Conservation (phyloP, 2,329 filamentous ascomycete species). For the Emergomyces orientalis region DNA sequence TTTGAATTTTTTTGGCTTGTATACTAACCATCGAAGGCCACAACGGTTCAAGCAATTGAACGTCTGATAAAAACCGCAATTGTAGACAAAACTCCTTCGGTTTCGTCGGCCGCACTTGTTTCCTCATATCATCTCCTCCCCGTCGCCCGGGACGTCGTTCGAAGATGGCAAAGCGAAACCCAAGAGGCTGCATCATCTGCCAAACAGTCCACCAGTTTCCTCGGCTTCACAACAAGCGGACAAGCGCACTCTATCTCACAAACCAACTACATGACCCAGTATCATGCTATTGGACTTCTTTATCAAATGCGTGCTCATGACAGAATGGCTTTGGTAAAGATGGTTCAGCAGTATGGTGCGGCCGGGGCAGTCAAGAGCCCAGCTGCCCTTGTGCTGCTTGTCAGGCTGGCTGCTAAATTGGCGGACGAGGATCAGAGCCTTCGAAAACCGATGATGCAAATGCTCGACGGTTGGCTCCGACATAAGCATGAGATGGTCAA, state of each 20-base stretch:
- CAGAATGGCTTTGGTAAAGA: conserved; percentile 97
- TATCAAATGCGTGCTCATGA: conserved; percentile 98
- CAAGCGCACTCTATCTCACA: conserved; percentile 63
- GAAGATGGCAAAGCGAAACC: conserved; percentile 96
- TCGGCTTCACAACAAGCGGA: conserved; percentile 78
- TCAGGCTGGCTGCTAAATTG: conserved; percentile 83
- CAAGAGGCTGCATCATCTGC: conserved; percentile 87
- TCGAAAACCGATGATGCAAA: conserved; percentile 91
- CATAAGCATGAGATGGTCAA: conserved; percentile 99
- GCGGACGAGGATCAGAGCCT: conserved; percentile 86
- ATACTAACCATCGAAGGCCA: conserved; percentile 51
- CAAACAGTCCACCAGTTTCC: conserved; percentile 82
- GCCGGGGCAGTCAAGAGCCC: conserved; percentile 91
- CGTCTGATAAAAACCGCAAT: conserved; percentile 98
- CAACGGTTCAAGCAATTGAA: conserved; percentile 94
- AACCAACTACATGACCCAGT: conserved; percentile 96
- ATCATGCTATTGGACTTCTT: conserved; percentile 91
- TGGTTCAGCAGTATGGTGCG: conserved; percentile 98
- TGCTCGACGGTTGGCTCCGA: conserved; percentile 90
- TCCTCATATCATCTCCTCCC: conserved; percentile 97
- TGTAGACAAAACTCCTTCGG: conserved; percentile 96
- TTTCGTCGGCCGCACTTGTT: conserved; percentile 89
- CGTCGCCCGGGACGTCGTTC: conserved; percentile 87
- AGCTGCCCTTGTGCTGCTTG: conserved; percentile 82
- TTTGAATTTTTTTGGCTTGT: neutral